Evolutionary conservation across 257 asterid species (phyloP), one percentile per base, ranked within the genome.

Genomic region (Solanum dulcamara): DNA sequence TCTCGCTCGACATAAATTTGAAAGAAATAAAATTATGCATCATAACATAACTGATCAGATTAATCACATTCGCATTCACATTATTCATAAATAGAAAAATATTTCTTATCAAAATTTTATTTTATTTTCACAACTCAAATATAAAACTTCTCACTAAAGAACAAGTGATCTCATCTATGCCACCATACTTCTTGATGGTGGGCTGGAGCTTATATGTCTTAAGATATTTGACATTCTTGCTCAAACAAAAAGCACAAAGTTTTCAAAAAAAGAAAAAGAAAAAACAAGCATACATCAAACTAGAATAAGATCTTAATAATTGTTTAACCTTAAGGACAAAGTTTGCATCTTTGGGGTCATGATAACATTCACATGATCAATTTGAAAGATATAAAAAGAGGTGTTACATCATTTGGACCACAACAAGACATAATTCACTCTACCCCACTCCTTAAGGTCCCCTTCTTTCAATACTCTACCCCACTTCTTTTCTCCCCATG

Each of bases 331-430:
- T 82, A 24, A 38, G 77, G 60, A 82, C 85, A 82, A 82, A 82
- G 85, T 82, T 82, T 82, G 74, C 85, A 82, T 82, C 70, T 82
- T 59, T 60, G 77, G 75, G 62, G 89, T 79, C 83, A 84, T 79
- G 62, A 84, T 84, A 84, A 84, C 83, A 81, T 24, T 84, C 85
- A 84, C 89, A 84, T 87, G 89, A 82, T 77, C 55, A 46, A 81
- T 37, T 81, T 81, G 85, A 81, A 62, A 81, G 85, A 62, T 55
- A n/a, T 24, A n/a, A 72, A 38, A 37, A 60, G 85, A 90, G 90
- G 88, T 84, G 91, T 90, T 87, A 83, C 92, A 90, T 91, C 94
- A 93, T 86, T 86, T 90, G 94, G 97, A 91, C 94, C 94, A 90
- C 94, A 84, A 81, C 86, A 90, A 77, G 89, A 90, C 92, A 88